Evolutionary conservation across 2,329 filamentous ascomycete genomes (phyloP), one percentile per base, ranked within the genome.

Genomic region (Fusarium solani-melongenae): DNA sequence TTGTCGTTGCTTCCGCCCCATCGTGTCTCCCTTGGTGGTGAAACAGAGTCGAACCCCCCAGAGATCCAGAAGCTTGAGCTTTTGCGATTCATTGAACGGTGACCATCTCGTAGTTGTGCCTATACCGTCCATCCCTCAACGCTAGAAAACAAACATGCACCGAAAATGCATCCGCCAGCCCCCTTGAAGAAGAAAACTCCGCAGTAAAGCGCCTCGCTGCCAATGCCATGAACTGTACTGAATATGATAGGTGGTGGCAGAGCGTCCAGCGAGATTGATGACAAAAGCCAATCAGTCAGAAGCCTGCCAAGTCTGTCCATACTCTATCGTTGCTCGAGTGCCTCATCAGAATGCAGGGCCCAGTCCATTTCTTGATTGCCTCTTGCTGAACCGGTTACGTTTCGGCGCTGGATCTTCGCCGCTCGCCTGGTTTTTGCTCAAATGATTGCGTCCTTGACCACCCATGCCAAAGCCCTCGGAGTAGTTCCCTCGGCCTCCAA

Each of bases 351-450:
- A 98, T 59, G 94, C 93, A 57, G 95, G 93, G 31, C 94, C 94
- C 57, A 98, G 88, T n/a, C 96, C 95, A 81, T 94, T 98, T 84
- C 97, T 97, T 17, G 94, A 97, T 83, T 98, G 94, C 76, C 96
- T 89, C 84, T 96, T 96, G 84, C 95, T 98, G 83, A 98, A 98
- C 57, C 91, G 87, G 75, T 92, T 91, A 57, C 88, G 85, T 80
- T 89, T 91, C 14, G 85, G 79, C 20, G 83, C 78, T 41, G 85
- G 80, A 62, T 90, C 88, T 33, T 90, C 89, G 27, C 87, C 75
- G 71, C 84, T 88, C 49, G 84, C 86, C 77, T 91, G 90, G 70
- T 86, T 89, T 80, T 91, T 92, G 72, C 85, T 90, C 41, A 92
- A 77, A 75, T 90, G 88, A 70, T 87, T 88, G 63, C 90, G 86